Conservation (phyloP, 352 stramenopile genomes). For the Phytophthora rubi region DNA sequence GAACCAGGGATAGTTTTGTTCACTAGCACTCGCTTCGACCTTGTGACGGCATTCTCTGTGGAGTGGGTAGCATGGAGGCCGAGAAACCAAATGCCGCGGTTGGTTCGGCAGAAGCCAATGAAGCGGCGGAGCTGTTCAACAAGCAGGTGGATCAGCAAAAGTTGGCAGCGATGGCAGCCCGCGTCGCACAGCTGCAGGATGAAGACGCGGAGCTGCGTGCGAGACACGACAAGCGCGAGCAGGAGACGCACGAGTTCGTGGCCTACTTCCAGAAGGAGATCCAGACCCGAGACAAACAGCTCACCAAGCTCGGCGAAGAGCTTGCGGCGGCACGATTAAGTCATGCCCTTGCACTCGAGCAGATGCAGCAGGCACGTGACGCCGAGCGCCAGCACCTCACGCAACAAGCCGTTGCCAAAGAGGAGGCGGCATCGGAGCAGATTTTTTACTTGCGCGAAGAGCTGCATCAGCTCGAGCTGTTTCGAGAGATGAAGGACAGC, state of each 20-base stretch:
- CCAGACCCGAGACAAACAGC: constrained; percentile 79
- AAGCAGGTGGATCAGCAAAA: constrained; percentile 71
- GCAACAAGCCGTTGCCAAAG: constrained; percentile 48
- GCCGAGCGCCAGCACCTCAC: constrained; percentile 53
- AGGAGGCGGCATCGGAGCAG: constrained; percentile 64
- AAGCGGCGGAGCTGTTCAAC: constrained; percentile 67
- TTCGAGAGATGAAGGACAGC: constrained; percentile 73
- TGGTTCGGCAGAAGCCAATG: constrained; percentile 17
- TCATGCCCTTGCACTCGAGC: constrained; percentile 68
- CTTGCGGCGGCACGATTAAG: constrained; percentile 65
- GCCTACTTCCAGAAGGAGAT: constrained; percentile 95
- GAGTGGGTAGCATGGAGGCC: constrained; percentile 17
- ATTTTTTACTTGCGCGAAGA: constrained; percentile 71
- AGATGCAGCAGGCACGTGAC: constrained; percentile 52
- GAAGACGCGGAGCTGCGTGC: constrained; percentile 85
- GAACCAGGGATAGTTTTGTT: not conserved
- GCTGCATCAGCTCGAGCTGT: constrained; percentile 70
- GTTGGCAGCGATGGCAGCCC: constrained; percentile 63
- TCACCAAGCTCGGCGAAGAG: constrained; percentile 86
- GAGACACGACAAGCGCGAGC: constrained; percentile 87
- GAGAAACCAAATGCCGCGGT: constrained; percentile 11
- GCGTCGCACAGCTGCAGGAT: constrained; percentile 64
- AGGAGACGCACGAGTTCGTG: constrained; percentile 95
- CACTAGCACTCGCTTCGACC: not conserved
- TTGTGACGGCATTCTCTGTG: not conserved